A percentile compares a stretch with the other conserved stretches of the same genome.
Conservation (phyloP, 306 rosid species). For the Quercus bicolor region DNA sequence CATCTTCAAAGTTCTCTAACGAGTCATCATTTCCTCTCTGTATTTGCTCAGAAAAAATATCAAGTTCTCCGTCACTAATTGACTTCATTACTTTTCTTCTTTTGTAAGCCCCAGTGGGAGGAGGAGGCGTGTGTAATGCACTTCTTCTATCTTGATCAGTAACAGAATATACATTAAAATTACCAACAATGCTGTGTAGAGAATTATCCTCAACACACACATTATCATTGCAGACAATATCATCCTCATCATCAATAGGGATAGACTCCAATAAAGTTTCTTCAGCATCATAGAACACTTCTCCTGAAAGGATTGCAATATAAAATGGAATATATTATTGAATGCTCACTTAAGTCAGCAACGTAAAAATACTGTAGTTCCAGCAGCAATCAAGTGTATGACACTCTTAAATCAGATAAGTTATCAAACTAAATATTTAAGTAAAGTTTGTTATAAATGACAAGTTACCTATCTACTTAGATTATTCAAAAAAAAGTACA, state of each 20-base stretch:
- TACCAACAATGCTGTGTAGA: conserved; percentile 26
- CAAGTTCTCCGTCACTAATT: conserved; percentile 32
- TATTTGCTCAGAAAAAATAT: conserved; percentile 31
- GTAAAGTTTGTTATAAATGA: not conserved
- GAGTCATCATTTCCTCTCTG: conserved; percentile 22
- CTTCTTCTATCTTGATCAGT: conserved; percentile 24
- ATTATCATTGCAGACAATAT: conserved; percentile 23
- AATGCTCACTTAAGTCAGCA: conserved; percentile 20
- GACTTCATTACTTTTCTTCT: conserved; percentile 61
- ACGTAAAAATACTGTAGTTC: conserved; percentile 18
- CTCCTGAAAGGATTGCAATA: conserved; percentile 53
- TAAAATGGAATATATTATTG: conserved; percentile 18
- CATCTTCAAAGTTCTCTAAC: conserved; percentile 28
- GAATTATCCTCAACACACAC: conserved; percentile 32
- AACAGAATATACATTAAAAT: conserved; percentile 27
- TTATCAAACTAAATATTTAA: not conserved
- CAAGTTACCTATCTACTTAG: not conserved
- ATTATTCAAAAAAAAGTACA: not conserved
- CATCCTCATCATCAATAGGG: conserved; percentile 39
- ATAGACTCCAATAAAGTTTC: conserved; percentile 36
- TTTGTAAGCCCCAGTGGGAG: conserved; percentile 69
- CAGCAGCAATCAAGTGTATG: conserved; percentile 16
- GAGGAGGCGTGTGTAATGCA: conserved; percentile 61
- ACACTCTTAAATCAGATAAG: not conserved
- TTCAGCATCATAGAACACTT: conserved; percentile 69